Base-by-base conservation (phyloP, 805 yeast genomes). In the Diddensiella transvaalensis region DNA sequence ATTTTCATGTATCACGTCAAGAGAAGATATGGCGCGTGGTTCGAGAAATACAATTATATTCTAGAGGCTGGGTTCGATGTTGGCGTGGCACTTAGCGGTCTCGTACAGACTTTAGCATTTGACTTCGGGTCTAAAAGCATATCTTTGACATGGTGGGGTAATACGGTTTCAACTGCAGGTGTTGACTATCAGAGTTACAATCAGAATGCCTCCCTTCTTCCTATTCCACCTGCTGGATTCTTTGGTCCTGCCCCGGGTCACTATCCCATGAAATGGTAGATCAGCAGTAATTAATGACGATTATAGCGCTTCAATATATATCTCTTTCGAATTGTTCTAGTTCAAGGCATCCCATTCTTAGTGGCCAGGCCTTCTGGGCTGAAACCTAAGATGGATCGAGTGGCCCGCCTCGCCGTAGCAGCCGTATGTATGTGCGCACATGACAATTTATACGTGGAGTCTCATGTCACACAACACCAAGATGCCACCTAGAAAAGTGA, bases 71-170 rank as follows among this genome's bases (percentile, higher is more conserved):
- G 76, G 1, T 60, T 76, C 15, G 71, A 75, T 4, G 76, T 78
- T 2, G 80, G 80, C 1, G 72, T 73, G 15, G 79, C 78, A 1
- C 68, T 74, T 50, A 68, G 76, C 50, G 77, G 77, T 0, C 57
- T 76, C 38, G 40, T 75, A 39, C 69, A 72, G 18, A 74, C 76
- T 55, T 71, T 74, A 55, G 63, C 72, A 0, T 71, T 72, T 2
- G 70, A 66, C 49, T 78, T 72, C 57, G 43, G 33, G 11, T 23
- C 43, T 13, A 71, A 77, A n/a, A 57, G 57, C 4, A 39, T 73
- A 3, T 13, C 18, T 15, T n/a, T 35, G 15, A 33, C 19, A 19
- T 52, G 88, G 88, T 83, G 88, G 88, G 88, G 88, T 1, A 81
- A 80, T 49, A 23, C 33, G 5, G 54, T 46, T 5, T 43, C 50